Evolutionary conservation across 495 filamentous ascomycete species (phyloP).

Genomic region (Hypoxylon subgilvum): DNA sequence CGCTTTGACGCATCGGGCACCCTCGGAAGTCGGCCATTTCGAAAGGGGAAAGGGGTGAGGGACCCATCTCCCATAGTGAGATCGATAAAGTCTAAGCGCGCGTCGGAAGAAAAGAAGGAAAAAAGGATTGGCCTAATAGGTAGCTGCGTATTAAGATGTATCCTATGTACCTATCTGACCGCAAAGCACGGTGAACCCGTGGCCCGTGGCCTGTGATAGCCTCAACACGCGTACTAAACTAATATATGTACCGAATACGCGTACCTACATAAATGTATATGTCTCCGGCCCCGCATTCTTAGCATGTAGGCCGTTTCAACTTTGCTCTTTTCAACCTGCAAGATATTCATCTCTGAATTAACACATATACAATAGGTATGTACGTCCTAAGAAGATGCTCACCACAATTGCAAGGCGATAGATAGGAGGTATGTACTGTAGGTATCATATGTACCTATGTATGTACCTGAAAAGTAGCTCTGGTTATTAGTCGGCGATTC

Average conservation of each 20-base stretch:
- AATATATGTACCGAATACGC: background rate
- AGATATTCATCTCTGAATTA: background rate
- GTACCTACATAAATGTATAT: conserved; percentile 8
- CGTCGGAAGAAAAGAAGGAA: conserved; percentile 29
- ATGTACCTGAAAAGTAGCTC: conserved; percentile 8
- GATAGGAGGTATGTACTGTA: background rate
- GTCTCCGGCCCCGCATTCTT: conserved; percentile 26
- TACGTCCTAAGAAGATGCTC: too few species aligned
- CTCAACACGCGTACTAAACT: too few species aligned
- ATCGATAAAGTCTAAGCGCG: conserved; percentile 39
- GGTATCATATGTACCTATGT: background rate
- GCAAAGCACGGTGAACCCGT: too few species aligned
- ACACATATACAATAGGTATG: background rate
- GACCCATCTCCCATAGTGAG: conserved; percentile 25
- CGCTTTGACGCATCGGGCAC: conserved; percentile 39
- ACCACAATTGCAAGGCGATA: background rate
- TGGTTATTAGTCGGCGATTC: conserved; percentile 5
- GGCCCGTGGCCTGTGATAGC: too few species aligned
- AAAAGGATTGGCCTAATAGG: too few species aligned
- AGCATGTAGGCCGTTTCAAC: conserved; percentile 30
- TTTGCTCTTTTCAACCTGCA: background rate
- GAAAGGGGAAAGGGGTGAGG: background rate
- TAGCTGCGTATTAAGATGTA: too few species aligned
- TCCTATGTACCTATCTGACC: too few species aligned
- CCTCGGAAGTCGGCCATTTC: conserved; percentile 29